phyloP scores from a whole-genome alignment of 805 yeast species.

The Maudiozyma saulgeensis region DNA sequence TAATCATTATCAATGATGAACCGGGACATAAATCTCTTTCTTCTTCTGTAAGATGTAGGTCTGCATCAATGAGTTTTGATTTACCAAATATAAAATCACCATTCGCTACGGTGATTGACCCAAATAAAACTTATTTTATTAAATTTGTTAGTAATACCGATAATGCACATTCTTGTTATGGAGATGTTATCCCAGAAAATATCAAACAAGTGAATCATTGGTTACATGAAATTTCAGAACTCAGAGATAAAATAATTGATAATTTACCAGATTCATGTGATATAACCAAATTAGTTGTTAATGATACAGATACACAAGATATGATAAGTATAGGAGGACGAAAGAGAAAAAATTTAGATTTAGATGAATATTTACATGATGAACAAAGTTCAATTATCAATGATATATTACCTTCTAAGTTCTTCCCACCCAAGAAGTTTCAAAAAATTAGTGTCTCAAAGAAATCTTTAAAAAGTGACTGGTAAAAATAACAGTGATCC shows the following conservation, averaged over 20 bases:
- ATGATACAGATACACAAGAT: constrained; percentile 8
- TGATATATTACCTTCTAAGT: constrained; percentile 7
- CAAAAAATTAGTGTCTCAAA: constrained; percentile 28
- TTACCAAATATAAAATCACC: constrained; percentile 12
- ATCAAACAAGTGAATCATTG: constrained; percentile 14
- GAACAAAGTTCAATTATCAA: constrained; percentile 12
- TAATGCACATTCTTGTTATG: constrained; percentile 15
- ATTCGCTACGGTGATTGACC: constrained; percentile 7
- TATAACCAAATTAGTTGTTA: constrained; percentile 13
- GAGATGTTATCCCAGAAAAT: constrained; percentile 11
- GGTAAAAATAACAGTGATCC: constrained; percentile 11
- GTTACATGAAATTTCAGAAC: constrained; percentile 11
- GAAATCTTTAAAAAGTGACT: constrained; percentile 23
- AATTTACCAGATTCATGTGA: constrained; percentile 12
- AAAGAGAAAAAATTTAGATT: constrained; percentile 17
- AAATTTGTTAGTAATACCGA: constrained; percentile 14
- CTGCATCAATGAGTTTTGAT: constrained; percentile 13
- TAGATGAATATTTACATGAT: constrained; percentile 13
- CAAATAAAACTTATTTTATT: constrained; percentile 7
- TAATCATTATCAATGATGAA: constrained; percentile 5
- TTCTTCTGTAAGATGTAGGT: constrained; percentile 2
- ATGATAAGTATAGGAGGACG: constrained; percentile 4
- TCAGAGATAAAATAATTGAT: constrained; percentile 3
- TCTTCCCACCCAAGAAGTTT: constrained; percentile 12
- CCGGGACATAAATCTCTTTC: background rate